Evolutionary conservation across 306 rosid genomes (phyloP).

Genomic region (Cicer yamashitae): DNA sequence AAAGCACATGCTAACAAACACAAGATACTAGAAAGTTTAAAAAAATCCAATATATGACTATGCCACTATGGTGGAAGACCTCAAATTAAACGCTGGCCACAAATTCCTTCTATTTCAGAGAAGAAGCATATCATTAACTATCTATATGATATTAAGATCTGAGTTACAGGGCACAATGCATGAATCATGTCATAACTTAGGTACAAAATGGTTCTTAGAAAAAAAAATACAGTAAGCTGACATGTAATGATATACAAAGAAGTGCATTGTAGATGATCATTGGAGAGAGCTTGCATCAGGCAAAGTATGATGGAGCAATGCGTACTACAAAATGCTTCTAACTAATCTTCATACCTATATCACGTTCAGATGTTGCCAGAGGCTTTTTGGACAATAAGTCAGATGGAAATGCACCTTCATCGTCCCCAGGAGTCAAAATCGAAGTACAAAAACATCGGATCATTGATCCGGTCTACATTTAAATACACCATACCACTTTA

Average conservation of each 20-base stretch:
- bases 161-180: constrained; percentile 20
- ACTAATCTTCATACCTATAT: constrained; percentile 62
- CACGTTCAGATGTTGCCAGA: constrained; percentile 56
- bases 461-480: constrained; percentile 59
- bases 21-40: not conserved
- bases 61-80: constrained; percentile 15
- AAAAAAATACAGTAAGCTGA: not conserved
- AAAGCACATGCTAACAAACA: constrained; percentile 8
- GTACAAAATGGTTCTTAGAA: constrained; percentile 15
- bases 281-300: constrained; percentile 11
- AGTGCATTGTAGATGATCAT: constrained; percentile 16
- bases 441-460: constrained; percentile 62
- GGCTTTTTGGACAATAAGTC: constrained; percentile 63
- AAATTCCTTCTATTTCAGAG: constrained; percentile 31
- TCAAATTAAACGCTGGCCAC: constrained; percentile 25
- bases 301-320: constrained; percentile 8
- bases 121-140: constrained; percentile 15
- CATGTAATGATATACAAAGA: constrained; percentile 6
- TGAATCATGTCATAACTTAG: not conserved
- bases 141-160: constrained; percentile 6
- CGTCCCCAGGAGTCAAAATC: constrained; percentile 52
- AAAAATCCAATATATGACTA: constrained; percentile 1
- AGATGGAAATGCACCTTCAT: constrained; percentile 66
- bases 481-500: constrained; percentile 35
- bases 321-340: constrained; percentile 35